Conservation (phyloP, 2,329 filamentous ascomycete genomes). For the Scedosporium aurantiacum region DNA sequence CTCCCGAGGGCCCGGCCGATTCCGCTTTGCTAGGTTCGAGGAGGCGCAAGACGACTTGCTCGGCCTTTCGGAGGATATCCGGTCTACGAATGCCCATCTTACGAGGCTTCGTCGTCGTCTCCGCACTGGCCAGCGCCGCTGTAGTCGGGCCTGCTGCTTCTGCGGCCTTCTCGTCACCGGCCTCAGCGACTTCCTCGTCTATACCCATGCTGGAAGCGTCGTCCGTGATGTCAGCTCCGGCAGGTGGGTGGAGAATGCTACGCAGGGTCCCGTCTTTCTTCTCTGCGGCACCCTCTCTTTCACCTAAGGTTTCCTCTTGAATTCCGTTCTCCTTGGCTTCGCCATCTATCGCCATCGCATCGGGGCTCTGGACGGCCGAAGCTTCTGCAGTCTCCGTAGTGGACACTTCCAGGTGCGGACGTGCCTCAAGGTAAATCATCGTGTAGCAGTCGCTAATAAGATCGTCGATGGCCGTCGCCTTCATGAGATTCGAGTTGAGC, state of each 20-base stretch:
- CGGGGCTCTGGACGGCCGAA: background rate
- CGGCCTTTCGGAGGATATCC: slow-evolving; percentile 51
- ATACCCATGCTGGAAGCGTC: slow-evolving; percentile 24
- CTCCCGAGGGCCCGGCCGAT: slow-evolving; percentile 15
- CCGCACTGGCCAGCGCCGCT: slow-evolving; percentile 15
- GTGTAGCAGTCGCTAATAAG: slow-evolving; percentile 79
- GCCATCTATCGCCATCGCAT: background rate
- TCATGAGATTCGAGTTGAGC: slow-evolving; percentile 81
- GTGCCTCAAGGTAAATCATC: slow-evolving; percentile 1
- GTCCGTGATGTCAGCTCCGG: slow-evolving; percentile 21
- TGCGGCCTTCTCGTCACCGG: background rate
- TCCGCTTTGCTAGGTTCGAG: slow-evolving; percentile 34
- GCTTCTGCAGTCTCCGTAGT: background rate
- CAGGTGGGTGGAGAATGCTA: slow-evolving; percentile 29
- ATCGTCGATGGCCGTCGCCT: slow-evolving; percentile 76
- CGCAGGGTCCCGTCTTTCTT: slow-evolving; percentile 19
- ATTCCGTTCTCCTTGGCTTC: slow-evolving; percentile 22
- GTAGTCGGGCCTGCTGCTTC: background rate
- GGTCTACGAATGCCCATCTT: slow-evolving; percentile 38
- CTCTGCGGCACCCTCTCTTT: background rate
- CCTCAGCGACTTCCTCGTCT: slow-evolving; percentile 19
- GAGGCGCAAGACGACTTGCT: slow-evolving; percentile 42
- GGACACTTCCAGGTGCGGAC: background rate
- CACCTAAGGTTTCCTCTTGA: slow-evolving; percentile 23
- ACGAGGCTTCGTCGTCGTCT: slow-evolving; percentile 26